These are phyloP conservation scores for Cryptococcus deneoformans DNA, from an alignment of 1,284 basidiomycete species.

Conservation along the genomic window DNA sequence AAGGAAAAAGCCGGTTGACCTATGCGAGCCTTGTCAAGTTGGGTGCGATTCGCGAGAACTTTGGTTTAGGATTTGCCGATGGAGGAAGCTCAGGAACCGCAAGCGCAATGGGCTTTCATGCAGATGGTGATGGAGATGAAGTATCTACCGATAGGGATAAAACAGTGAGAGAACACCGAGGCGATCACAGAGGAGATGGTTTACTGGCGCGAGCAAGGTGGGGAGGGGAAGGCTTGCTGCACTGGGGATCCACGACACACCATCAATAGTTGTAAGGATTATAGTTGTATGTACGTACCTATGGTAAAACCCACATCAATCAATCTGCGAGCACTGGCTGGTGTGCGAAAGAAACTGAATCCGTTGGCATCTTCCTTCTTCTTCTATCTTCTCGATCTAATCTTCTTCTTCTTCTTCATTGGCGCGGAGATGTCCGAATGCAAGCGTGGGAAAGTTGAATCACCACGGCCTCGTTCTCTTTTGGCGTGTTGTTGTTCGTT, in stretches of 20 bases:
- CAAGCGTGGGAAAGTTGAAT: no score
- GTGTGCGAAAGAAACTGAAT: no score
- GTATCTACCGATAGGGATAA: conserved; percentile 2
- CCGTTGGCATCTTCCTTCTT: no score
- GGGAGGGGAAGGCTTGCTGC: conserved; percentile 19
- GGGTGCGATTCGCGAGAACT: conserved; percentile 11
- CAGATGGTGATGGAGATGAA: conserved; percentile 5
- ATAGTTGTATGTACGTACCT: no score
- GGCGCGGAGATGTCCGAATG: no score
- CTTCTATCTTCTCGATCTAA: no score
- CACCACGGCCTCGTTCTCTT: no score
- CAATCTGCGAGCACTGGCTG: no score
- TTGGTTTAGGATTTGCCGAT: conserved; percentile 1
- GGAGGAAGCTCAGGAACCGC: neutral
- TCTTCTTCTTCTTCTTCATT: no score
- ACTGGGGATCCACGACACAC: conserved; percentile 11
- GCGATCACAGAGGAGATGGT: conserved; percentile 3
- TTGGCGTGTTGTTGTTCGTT: no score
- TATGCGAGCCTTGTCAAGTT: conserved; percentile 17
- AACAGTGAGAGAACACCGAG: conserved; percentile 1
- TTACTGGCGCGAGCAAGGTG: conserved; percentile 17
- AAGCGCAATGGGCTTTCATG: conserved; percentile 9
- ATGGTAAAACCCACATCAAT: no score
- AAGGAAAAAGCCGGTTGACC: conserved; percentile 5
- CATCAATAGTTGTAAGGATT: no score